Percentiles rank a stretch among this genome's conserved stretches.
These are phyloP conservation scores for Hevea brasiliensis DNA, from an alignment of 345 rosid genomes.

Conservation along the genomic window DNA sequence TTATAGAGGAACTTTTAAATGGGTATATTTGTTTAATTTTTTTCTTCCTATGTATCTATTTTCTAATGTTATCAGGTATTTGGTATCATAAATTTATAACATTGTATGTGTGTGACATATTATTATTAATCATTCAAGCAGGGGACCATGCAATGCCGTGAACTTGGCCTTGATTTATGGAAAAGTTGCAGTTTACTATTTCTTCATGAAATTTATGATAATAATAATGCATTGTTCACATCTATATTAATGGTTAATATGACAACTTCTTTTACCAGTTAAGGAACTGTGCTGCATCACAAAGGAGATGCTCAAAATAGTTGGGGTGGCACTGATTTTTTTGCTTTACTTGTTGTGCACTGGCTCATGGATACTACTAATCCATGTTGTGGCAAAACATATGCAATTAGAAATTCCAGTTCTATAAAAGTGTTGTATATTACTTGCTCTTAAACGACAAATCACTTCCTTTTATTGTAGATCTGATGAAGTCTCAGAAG, in stretches of 20 bases:
- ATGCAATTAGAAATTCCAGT: too few species aligned
- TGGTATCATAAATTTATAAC: background rate
- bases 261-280: background rate
- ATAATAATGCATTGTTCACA: background rate
- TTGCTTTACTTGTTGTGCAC: background rate
- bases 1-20: conserved; percentile 65
- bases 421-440: background rate
- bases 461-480: background rate
- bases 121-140: background rate
- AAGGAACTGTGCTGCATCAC: background rate
- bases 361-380: background rate
- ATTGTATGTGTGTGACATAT: background rate
- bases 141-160: background rate
- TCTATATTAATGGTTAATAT: background rate
- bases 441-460: background rate
- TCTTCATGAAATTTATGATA: background rate
- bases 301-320: background rate
- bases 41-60: background rate
- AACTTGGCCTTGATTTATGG: background rate
- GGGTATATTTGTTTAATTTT: conserved; percentile 38
- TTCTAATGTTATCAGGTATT: background rate
- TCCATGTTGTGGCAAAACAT: background rate
- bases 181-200: background rate
- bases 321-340: background rate
- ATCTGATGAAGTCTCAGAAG: background rate